phyloP scores from a whole-genome alignment of 805 yeast genomes.

The Saturnispora halmiae region DNA sequence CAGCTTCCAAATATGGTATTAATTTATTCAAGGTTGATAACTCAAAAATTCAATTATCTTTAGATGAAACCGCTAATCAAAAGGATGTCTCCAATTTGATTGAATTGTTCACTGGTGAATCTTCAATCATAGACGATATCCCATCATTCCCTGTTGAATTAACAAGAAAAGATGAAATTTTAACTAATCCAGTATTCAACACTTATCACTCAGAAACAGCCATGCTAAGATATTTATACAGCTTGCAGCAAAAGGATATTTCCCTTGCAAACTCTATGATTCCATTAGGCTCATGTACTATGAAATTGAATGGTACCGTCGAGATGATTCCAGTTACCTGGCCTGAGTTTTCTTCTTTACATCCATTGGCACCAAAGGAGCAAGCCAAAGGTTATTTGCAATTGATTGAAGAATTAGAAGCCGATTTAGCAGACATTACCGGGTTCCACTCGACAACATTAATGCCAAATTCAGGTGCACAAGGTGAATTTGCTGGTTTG shows the following conservation, averaged over 20 bases:
- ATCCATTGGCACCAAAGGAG: conserved; percentile 84
- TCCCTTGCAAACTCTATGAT: conserved; percentile 96
- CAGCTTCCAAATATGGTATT: conserved; percentile 55
- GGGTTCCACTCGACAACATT: conserved; percentile 86
- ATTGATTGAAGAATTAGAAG: conserved; percentile 65
- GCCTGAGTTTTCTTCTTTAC: conserved; percentile 84
- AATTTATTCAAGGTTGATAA: conserved; percentile 66
- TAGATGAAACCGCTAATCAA: conserved; percentile 80
- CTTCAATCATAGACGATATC: conserved; percentile 25
- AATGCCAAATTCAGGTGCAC: conserved; percentile 98
- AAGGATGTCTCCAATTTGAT: conserved; percentile 51
- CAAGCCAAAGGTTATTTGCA: conserved; percentile 86
- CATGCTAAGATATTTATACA: conserved; percentile 82
- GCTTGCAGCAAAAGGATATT: conserved; percentile 77
- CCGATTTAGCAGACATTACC: conserved; percentile 82
- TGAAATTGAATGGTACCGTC: conserved; percentile 93
- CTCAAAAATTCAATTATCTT: conserved; percentile 57
- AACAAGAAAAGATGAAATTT: conserved; percentile 48
- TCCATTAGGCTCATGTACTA: conserved; percentile 95
- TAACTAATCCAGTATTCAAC: conserved; percentile 74
- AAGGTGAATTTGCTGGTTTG: conserved; percentile 94
- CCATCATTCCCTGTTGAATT: conserved; percentile 44
- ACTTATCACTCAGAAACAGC: conserved; percentile 89
- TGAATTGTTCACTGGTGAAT: conserved; percentile 46
- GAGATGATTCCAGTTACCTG: conserved; percentile 92